Base-by-base conservation (phyloP, 1,284 basidiomycete genomes). In the Erythrobasidium hasegawianum region DNA sequence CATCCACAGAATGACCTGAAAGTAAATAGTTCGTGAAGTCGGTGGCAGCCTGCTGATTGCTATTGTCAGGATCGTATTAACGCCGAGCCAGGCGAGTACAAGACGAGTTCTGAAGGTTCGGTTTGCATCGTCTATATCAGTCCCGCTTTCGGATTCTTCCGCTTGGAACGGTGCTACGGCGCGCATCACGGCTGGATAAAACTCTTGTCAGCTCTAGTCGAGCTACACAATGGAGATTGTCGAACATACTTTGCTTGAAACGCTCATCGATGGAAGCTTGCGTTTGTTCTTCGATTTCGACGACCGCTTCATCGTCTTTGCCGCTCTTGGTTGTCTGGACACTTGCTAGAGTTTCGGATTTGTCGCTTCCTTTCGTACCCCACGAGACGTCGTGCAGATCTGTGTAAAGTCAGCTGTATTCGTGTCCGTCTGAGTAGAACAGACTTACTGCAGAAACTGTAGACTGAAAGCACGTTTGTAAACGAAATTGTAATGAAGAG, bases 121-220 rank as follows among this genome's bases (percentile, higher is more conserved):
- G 81, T 95, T 95, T 77, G 87, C 82, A 52, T 74, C 81, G 75
- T 96, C 92, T 83, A 89, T 83, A 13, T 86, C 94, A 0, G 92
- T 91, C 76, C 87, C 87, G 75, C 94, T 91, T 2, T 81, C 64
- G 0, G 77, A 84, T 67, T 89, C 87, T 70, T 86, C 85, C 29
- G 81, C 81, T 22, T 87, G 83, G 70, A 88, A 78, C 74, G 93
- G 91, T 40, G 90, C 87, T 58, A 97, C 85, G 0, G 94, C 94
- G 61, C 95, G 88, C 13, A 86, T 88, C 4, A 97, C 94, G 0
- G 94, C 96, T 73, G 89, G n/a, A n/a, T n/a, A n/a, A n/a, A n/a
- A n/a, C n/a, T n/a, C n/a, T n/a, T n/a, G n/a, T n/a, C n/a, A n/a
- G n/a, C n/a, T n/a, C n/a, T n/a, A n/a, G n/a, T n/a, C n/a, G n/a